Conservation (phyloP, 768 basidiomycete species). For the Amanita exitialis region DNA sequence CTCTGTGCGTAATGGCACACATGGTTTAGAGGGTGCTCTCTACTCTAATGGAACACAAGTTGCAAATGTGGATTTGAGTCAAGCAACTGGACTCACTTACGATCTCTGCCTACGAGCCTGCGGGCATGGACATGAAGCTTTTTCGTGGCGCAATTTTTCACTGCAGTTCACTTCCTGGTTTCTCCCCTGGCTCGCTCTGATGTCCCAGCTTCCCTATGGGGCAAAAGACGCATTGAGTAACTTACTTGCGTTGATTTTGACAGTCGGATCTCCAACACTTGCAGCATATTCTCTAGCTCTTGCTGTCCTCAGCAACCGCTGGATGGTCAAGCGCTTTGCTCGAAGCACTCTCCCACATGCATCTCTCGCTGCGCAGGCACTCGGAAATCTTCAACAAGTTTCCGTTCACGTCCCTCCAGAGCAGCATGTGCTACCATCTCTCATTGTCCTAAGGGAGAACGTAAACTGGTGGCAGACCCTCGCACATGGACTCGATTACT, state of each 20-base stretch:
- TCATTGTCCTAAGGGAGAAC: constrained; percentile 31
- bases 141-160: constrained; percentile 23
- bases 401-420: constrained; percentile 22
- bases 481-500: constrained; percentile 20
- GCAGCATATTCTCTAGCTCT: constrained; percentile 34
- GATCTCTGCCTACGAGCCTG: constrained; percentile 10
- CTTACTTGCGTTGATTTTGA: constrained; percentile 29
- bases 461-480: constrained; percentile 31
- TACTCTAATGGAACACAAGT: background rate
- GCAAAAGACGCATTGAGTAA: constrained; percentile 28
- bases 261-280: constrained; percentile 33
- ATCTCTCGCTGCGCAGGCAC: constrained; percentile 19
- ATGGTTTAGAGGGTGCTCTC: background rate
- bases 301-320: constrained; percentile 31
- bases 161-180: constrained; percentile 35
- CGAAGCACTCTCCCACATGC: constrained; percentile 20
- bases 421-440: constrained; percentile 23
- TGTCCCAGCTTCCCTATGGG: constrained; percentile 43
- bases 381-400: constrained; percentile 32
- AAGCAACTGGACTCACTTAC: background rate
- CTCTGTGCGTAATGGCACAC: background rate
- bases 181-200: constrained; percentile 36
- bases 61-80: background rate
- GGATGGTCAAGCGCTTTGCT: constrained; percentile 25
- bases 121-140: constrained; percentile 16